A percentile compares a stretch with the other conserved stretches of the same genome.
These are phyloP conservation scores for Kwoniella dejecticola DNA, from an alignment of 768 basidiomycete genomes.

Conservation along the genomic window DNA sequence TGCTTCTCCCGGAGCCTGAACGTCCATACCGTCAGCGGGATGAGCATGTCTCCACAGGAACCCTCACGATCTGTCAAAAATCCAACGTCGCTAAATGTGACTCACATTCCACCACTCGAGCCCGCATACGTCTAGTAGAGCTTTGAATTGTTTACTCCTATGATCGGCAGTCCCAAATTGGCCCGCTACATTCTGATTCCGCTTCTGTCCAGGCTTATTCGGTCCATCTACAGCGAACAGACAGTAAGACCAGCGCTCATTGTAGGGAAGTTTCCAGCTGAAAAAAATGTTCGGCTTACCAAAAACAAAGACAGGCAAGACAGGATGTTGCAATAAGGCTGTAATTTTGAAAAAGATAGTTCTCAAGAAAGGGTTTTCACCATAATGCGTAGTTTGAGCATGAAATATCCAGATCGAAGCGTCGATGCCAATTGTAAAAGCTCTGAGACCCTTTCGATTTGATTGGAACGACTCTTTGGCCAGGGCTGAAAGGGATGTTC, in stretches of 20 bases:
- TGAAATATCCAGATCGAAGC: slow-evolving; percentile 65
- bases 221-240: slow-evolving; percentile 63
- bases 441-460: slow-evolving; percentile 67
- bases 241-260: too few species aligned
- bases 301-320: slow-evolving; percentile 87
- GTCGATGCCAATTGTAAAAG: slow-evolving; percentile 82
- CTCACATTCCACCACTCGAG: slow-evolving; percentile 60
- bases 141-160: slow-evolving; percentile 48
- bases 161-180: slow-evolving; percentile 49
- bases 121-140: slow-evolving; percentile 59
- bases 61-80: too few species aligned
- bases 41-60: too few species aligned
- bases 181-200: slow-evolving; percentile 58
- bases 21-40: not conserved
- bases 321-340: slow-evolving; percentile 68
- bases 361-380: slow-evolving; percentile 82
- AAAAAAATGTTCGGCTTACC: too few species aligned
- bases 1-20: slow-evolving; percentile 78
- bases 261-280: too few species aligned
- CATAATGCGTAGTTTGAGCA: slow-evolving; percentile 58
- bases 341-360: slow-evolving; percentile 84
- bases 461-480: slow-evolving; percentile 75
- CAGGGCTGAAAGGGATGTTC: slow-evolving; percentile 74
- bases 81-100: too few species aligned
- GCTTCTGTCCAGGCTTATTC: slow-evolving; percentile 74